These are phyloP conservation scores for Rubroboletus pulcherrimus DNA, from an alignment of 768 basidiomycete genomes.

Conservation along the genomic window DNA sequence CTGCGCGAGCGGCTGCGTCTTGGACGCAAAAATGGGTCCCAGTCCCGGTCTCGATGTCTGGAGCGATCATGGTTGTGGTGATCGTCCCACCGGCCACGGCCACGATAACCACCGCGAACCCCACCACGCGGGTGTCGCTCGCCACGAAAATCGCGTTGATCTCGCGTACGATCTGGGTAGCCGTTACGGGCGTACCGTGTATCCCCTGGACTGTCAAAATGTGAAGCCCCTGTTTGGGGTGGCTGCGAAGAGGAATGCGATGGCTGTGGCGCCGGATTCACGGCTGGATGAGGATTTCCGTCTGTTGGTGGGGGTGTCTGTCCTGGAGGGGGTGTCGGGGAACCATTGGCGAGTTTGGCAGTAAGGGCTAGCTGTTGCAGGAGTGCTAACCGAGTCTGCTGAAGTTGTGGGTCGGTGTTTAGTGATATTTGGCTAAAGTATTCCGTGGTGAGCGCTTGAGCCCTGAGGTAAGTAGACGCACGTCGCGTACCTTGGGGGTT, in stretches of 20 bases:
- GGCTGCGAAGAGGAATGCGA: constrained; percentile 6
- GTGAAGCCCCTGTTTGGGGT: constrained; percentile 10
- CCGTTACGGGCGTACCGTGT: constrained; percentile 32
- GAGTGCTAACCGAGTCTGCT: constrained; percentile 60
- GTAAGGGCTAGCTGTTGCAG: constrained; percentile 75
- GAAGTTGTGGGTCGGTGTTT: constrained; percentile 49
- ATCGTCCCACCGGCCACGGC: constrained; percentile 66
- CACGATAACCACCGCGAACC: constrained; percentile 51
- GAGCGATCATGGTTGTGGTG: constrained; percentile 41
- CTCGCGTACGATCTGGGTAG: constrained; percentile 42
- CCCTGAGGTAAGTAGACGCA: constrained; percentile 1
- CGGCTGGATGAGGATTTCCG: neutral
- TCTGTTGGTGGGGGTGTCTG: constrained; percentile 28
- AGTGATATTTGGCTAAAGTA: constrained; percentile 56
- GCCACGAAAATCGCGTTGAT: constrained; percentile 47
- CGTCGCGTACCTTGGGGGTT: constrained; percentile 35
- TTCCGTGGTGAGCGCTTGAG: neutral
- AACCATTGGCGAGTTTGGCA: constrained; percentile 41
- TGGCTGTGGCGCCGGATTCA: constrained; percentile 20
- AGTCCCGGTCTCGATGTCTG: constrained; percentile 45
- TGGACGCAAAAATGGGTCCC: constrained; percentile 38
- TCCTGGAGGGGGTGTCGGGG: constrained; percentile 20
- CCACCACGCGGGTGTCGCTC: constrained; percentile 52
- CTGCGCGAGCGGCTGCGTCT: constrained; percentile 60
- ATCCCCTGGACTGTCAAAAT: constrained; percentile 37